Base-by-base conservation (phyloP, 2,329 filamentous ascomycete species). In the Gaeumannomyces tritici region DNA sequence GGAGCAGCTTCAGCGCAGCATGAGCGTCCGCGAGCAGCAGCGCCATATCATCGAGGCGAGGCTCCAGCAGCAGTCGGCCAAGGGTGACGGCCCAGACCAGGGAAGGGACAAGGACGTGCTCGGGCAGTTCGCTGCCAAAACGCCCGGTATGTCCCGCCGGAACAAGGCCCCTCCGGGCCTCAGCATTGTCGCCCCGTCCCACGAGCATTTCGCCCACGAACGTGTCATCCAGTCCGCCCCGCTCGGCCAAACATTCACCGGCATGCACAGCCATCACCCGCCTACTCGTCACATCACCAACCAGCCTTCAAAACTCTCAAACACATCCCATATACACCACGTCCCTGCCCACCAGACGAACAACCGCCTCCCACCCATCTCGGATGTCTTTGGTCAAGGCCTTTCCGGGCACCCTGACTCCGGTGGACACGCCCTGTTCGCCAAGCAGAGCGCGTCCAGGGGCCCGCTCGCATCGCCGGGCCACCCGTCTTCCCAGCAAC, bases 141-240 rank as follows among this genome's bases (percentile, higher is more conserved):
- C 89, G 0, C 89, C 90, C 5, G 87, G 84, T 67, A 87, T 90
- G 66, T 89, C 86, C 64, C 83, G 85, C 67, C 84, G 88, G 72
- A 86, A 91, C 74, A 92, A 90, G 72, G 89, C 89, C 8, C 95
- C 95, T 54, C 90, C 92, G 1, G 93, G 93, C 57, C 80, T 99
- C 59, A 96, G 92, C 63, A 99, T 99, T 68, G 90, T 96, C n/a
- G 90, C 95, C 29, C 95, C 95, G 1, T 91, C 92, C 7, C 92
- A 96, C 67, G 87, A 95, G 68, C 89, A 93, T 65, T 98, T 98
- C 71, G 91, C 93, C 69, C 87, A 92, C 70, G 95, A 99, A 80
- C 85, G 95, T 68, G 92, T 98, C 47, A 96, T 99, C 65, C 95
- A 99, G 76, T 99, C 95, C 4, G 95, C 95, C 9, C 95, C 95